phyloP scores from a whole-genome alignment of 2,329 filamentous ascomycete species.

The Capronia epimyces region DNA sequence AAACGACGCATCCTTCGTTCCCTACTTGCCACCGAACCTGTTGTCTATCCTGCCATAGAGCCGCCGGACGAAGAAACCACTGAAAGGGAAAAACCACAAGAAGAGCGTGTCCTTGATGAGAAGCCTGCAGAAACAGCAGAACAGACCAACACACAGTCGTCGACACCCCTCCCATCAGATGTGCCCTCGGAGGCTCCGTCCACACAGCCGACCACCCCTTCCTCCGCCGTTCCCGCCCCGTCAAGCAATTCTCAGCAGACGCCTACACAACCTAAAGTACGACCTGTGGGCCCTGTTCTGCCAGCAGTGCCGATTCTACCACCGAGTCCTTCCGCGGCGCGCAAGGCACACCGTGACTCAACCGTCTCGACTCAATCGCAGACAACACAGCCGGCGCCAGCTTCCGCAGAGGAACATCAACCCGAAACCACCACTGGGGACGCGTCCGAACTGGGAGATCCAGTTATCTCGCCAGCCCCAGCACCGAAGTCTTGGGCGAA shows the following conservation, averaged over 20 bases:
- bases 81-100: neutral
- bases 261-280: conserved; percentile 32
- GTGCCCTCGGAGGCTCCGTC: conserved; percentile 53
- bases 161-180: conserved; percentile 55
- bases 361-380: conserved; percentile 36
- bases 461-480: conserved; percentile 39
- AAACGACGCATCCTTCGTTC: conserved; percentile 40
- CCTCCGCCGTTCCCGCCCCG: conserved; percentile 43
- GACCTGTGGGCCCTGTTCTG: conserved; percentile 37
- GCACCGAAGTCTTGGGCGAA: conserved; percentile 65
- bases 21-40: conserved; percentile 33
- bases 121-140: conserved; percentile 13
- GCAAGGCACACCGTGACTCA: conserved; percentile 36
- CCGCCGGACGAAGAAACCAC: conserved; percentile 27
- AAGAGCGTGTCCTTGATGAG: conserved; percentile 12
- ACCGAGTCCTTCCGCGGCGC: conserved; percentile 34
- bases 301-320: conserved; percentile 49
- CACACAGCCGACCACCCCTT: conserved; percentile 53
- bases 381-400: conserved; percentile 23
- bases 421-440: conserved; percentile 10
- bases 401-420: conserved; percentile 9
- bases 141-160: conserved; percentile 38
- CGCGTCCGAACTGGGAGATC: conserved; percentile 27
- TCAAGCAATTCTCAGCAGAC: conserved; percentile 32
- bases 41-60: conserved; percentile 51